phyloP scores from a whole-genome alignment of 1,139 yeast species.

The Blastobotrys capitulatus region DNA sequence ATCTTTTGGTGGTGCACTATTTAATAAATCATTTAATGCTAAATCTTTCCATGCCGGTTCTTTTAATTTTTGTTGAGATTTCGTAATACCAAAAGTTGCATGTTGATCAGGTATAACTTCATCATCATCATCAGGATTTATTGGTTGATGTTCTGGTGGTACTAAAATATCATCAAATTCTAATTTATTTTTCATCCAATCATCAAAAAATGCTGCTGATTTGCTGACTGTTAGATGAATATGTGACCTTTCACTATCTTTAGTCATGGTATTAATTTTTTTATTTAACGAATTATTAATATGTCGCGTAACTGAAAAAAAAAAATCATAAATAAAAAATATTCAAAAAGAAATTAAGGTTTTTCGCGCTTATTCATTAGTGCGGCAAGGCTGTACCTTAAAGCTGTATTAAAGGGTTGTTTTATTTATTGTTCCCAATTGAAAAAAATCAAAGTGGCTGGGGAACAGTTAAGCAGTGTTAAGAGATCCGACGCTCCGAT shows the following conservation, averaged over 20 bases:
- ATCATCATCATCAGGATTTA: constrained; percentile 34
- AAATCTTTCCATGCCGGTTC: constrained; percentile 34
- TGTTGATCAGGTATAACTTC: constrained; percentile 31
- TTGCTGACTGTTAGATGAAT: constrained; percentile 32
- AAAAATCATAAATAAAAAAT: neutral
- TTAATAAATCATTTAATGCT: constrained; percentile 26
- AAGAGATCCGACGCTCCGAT: no score
- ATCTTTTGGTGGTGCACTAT: constrained; percentile 10
- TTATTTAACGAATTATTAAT: neutral
- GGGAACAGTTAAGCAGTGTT: no score
- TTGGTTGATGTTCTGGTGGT: constrained; percentile 31
- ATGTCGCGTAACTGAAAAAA: neutral
- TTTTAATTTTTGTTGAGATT: constrained; percentile 18
- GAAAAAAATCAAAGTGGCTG: no score
- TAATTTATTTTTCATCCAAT: constrained; percentile 33
- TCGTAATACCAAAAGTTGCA: constrained; percentile 25
- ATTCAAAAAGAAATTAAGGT: neutral
- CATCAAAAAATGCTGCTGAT: constrained; percentile 29
- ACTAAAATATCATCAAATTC: constrained; percentile 33
- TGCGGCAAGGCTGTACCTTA: no score
- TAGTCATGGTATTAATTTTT: constrained; percentile 13
- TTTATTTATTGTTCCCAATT: no score
- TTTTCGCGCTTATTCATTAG: no score
- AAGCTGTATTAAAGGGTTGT: no score
- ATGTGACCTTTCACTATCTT: constrained; percentile 35